Conservation (phyloP, 140 eudicot genomes). For the Senecio squalidus region DNA sequence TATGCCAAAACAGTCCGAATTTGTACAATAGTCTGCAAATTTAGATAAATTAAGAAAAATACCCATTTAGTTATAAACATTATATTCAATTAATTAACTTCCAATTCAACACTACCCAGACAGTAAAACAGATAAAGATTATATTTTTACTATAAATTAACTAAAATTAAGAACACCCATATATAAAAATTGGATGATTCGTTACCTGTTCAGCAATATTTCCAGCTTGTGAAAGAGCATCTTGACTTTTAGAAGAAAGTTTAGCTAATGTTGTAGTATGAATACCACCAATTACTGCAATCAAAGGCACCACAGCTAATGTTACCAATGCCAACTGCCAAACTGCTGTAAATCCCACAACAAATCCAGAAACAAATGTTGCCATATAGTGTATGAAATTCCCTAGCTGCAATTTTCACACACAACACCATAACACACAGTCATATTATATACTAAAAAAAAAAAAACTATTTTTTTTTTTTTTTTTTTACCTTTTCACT, state of each 20-base stretch:
- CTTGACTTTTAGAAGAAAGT: slow-evolving; percentile 82
- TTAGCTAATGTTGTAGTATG: slow-evolving; percentile 67
- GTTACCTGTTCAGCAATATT: slow-evolving; percentile 86
- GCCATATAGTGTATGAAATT: slow-evolving; percentile 77
- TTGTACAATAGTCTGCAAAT: slow-evolving; percentile 76
- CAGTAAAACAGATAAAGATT: not conserved
- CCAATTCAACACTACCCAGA: slow-evolving; percentile 10
- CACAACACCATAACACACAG: slow-evolving; percentile 15
- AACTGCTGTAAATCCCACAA: slow-evolving; percentile 93
- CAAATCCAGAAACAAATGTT: slow-evolving; percentile 75
- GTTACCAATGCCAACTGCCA: slow-evolving; percentile 93
- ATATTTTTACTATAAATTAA: not conserved
- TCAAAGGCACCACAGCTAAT: slow-evolving; percentile 84
- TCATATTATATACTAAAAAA: not conserved
- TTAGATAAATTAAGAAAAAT: slow-evolving; percentile 10
- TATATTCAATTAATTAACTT: not conserved
- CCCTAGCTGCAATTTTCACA: slow-evolving; percentile 46
- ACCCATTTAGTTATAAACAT: slow-evolving; percentile 1
- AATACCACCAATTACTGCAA: slow-evolving; percentile 86
- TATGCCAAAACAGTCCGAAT: slow-evolving; percentile 76
- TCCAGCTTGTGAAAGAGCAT: slow-evolving; percentile 89
- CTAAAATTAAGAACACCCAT: slow-evolving; percentile 4
- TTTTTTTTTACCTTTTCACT: slow-evolving; percentile 60
- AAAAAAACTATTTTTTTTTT: not conserved
- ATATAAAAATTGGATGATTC: slow-evolving; percentile 1